These are phyloP conservation scores for Orbilia brochopaga DNA, from an alignment of 2,329 filamentous ascomycete species.

Conservation along the genomic window DNA sequence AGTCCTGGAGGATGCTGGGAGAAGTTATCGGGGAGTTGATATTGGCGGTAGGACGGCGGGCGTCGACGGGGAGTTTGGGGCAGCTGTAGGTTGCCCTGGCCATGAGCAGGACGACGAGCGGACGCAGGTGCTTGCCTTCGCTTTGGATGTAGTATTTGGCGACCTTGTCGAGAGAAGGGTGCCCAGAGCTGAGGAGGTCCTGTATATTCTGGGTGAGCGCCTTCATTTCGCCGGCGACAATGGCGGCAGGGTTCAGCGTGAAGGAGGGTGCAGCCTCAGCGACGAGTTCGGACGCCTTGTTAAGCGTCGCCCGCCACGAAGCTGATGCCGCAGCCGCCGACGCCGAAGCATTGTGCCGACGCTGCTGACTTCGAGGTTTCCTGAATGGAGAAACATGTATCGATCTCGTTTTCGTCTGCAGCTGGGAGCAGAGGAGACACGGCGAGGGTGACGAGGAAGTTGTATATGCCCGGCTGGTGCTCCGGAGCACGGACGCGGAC, in stretches of 20 bases:
- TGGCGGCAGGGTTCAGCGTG: conserved; percentile 45
- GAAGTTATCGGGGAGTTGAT: conserved; percentile 70
- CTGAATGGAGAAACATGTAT: neutral
- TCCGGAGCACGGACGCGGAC: conserved; percentile 26
- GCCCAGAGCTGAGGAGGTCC: conserved; percentile 88
- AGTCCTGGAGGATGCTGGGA: conserved; percentile 72
- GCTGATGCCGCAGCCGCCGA: neutral
- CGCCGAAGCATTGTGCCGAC: conserved; percentile 19
- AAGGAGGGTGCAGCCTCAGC: conserved; percentile 48
- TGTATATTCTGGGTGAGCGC: conserved; percentile 92
- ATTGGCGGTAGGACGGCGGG: conserved; percentile 31
- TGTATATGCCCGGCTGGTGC: conserved; percentile 31
- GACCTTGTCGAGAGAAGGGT: conserved; percentile 90
- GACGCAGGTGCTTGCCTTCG: conserved; percentile 95
- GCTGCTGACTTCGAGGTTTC: conserved; percentile 12
- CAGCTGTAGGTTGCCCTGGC: conserved; percentile 86
- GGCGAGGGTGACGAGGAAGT: conserved; percentile 20
- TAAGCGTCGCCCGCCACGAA: conserved; percentile 41
- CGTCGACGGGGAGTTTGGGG: conserved; percentile 64
- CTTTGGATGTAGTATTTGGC: conserved; percentile 98
- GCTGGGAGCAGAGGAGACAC: conserved; percentile 39
- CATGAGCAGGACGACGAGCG: conserved; percentile 94
- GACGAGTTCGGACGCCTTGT: conserved; percentile 46
- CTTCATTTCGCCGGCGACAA: conserved; percentile 66
- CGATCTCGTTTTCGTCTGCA: conserved; percentile 3